phyloP scores from a whole-genome alignment of 163 green algal species.

The Prototheca cutis region DNA sequence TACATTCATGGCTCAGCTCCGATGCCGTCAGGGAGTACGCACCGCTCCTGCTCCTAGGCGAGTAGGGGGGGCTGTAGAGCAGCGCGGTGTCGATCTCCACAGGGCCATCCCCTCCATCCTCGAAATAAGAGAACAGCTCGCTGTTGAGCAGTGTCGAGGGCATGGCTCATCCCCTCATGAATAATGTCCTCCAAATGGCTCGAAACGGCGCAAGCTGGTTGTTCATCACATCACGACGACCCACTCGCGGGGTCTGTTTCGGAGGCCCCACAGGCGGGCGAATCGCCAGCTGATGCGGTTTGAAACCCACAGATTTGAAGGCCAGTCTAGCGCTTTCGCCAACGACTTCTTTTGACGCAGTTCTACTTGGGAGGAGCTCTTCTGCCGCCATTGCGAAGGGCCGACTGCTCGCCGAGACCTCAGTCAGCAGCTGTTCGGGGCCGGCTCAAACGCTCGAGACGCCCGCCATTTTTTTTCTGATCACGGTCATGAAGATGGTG shows the following conservation, averaged over 20 bases:
- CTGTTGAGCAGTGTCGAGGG: no score
- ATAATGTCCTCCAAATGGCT: not conserved
- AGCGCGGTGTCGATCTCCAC: slow-evolving; percentile 13
- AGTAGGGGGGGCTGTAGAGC: slow-evolving; percentile 9
- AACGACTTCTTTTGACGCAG: not conserved
- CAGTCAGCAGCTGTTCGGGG: no score
- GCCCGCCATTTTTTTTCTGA: no score
- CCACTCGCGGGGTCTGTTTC: not conserved
- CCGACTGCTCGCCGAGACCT: not conserved
- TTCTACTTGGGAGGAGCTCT: not conserved
- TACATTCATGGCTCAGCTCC: no score
- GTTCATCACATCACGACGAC: not conserved
- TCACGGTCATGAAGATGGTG: no score
- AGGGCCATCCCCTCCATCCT: not conserved
- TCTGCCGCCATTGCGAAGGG: not conserved
- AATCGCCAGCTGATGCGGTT: not conserved
- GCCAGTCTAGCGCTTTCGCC: not conserved
- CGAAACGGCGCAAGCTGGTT: not conserved
- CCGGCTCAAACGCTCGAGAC: no score
- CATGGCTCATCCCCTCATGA: not conserved
- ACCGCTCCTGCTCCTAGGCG: no score
- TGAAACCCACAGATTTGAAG: not conserved
- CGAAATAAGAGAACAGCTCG: slow-evolving; percentile 2
- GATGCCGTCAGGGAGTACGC: no score
- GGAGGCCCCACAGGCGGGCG: not conserved